Evolutionary conservation across 1,284 basidiomycete genomes (phyloP).

Genomic region (Irpex sp.): DNA sequence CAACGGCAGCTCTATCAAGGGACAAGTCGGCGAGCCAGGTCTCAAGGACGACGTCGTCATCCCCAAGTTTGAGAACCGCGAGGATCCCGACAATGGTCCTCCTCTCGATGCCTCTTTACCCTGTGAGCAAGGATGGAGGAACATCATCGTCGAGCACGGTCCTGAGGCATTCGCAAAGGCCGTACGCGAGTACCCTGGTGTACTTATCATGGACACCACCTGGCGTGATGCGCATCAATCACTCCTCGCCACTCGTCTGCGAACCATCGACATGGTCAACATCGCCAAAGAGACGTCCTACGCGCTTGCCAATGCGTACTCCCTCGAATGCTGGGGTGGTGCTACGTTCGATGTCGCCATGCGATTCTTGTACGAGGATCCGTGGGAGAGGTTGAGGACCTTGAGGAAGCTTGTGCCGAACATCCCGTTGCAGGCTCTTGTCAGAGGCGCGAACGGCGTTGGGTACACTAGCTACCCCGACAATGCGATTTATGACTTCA

Average conservation of each 20-base stretch:
- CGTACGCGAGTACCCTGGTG: slow-evolving; percentile 93
- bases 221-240: slow-evolving; percentile 99
- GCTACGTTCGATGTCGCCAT: slow-evolving; percentile 99
- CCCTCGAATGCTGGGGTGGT: slow-evolving; percentile 99
- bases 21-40: slow-evolving; percentile 91
- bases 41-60: slow-evolving; percentile 88
- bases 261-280: slow-evolving; percentile 97
- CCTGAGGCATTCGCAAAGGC: slow-evolving; percentile 99
- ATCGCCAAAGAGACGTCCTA: slow-evolving; percentile 98
- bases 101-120: slow-evolving; percentile 81
- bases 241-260: slow-evolving; percentile 92
- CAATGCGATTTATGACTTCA: slow-evolving; percentile 99
- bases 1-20: slow-evolving; percentile 97
- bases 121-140: slow-evolving; percentile 92
- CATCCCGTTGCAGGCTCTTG: slow-evolving; percentile 97
- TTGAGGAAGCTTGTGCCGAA: slow-evolving; percentile 97
- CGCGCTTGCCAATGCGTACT: slow-evolving; percentile 94
- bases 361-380: slow-evolving; percentile 99
- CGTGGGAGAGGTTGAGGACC: slow-evolving; percentile 96
- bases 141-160: slow-evolving; percentile 97
- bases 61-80: slow-evolving; percentile 78
- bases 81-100: slow-evolving; percentile 64
- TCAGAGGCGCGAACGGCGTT: slow-evolving; percentile 98
- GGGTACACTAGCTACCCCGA: slow-evolving; percentile 99
- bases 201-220: slow-evolving; percentile 96